phyloP scores from a whole-genome alignment of 2,329 filamentous ascomycete genomes.

The Dissoconium aciculare region DNA sequence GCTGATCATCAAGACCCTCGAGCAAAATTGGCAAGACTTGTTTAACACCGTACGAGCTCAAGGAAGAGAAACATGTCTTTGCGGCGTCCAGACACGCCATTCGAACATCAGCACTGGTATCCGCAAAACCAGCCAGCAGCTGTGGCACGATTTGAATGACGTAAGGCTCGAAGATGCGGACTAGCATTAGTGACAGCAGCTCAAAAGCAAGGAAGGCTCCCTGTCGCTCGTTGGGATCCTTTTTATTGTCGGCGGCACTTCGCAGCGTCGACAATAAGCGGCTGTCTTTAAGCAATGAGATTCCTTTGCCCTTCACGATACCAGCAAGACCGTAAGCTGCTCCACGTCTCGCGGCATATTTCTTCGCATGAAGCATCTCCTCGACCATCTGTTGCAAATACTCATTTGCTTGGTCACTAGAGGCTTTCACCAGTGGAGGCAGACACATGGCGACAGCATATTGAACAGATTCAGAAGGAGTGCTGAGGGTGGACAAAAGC shows the following conservation, averaged over 20 bases:
- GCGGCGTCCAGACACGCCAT: conserved; percentile 85
- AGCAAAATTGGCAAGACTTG: conserved; percentile 82
- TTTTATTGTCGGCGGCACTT: conserved; percentile 84
- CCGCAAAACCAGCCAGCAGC: conserved; percentile 75
- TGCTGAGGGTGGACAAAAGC: conserved; percentile 73
- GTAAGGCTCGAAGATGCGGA: conserved; percentile 85
- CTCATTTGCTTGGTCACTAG: conserved; percentile 57
- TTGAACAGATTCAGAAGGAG: conserved; percentile 90
- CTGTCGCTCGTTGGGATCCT: conserved; percentile 75
- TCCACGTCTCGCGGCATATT: conserved; percentile 81
- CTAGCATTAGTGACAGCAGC: conserved; percentile 71
- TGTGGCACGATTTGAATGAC: conserved; percentile 91
- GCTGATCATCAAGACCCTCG: conserved; percentile 80
- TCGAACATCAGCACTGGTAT: conserved; percentile 74
- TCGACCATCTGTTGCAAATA: conserved; percentile 74
- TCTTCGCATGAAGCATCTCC: conserved; percentile 71
- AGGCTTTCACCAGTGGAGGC: conserved; percentile 75
- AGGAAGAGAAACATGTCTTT: conserved; percentile 80
- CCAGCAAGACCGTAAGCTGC: conserved; percentile 91
- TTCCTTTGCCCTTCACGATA: conserved; percentile 74
- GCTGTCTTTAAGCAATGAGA: conserved; percentile 67
- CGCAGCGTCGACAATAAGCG: conserved; percentile 71
- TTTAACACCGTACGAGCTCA: conserved; percentile 94
- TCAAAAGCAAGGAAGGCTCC: conserved; percentile 83
- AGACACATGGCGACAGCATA: conserved; percentile 91